These are phyloP conservation scores for Lenzites betulinus DNA, from an alignment of 768 basidiomycete genomes.

Conservation along the genomic window DNA sequence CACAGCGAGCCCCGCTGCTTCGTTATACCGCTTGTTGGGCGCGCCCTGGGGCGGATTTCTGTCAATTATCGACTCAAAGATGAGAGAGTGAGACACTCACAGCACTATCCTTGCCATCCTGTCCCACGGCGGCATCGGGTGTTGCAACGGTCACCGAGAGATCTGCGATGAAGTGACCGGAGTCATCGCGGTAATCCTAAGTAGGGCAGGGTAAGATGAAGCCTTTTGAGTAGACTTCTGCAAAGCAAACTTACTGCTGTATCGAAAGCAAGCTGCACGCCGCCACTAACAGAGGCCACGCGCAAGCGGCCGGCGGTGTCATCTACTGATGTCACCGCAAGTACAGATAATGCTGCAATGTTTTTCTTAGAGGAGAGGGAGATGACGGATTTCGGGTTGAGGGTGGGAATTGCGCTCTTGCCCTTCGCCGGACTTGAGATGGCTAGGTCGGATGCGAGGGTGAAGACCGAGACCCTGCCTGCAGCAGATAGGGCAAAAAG, in stretches of 20 bases:
- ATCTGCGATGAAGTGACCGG: conserved; percentile 54
- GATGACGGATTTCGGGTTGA: conserved; percentile 55
- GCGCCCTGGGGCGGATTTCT: conserved; percentile 35
- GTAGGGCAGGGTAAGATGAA: conserved; percentile 2
- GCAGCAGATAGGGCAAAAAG: conserved; percentile 60
- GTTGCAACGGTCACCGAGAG: conserved; percentile 36
- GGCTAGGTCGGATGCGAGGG: conserved; percentile 50
- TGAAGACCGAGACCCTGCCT: conserved; percentile 59
- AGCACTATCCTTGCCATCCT: conserved; percentile 22
- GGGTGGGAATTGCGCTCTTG: conserved; percentile 49
- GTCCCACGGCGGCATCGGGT: conserved; percentile 37
- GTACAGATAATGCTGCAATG: conserved; percentile 39
- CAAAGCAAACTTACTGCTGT: conserved; percentile 48
- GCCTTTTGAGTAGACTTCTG: neutral
- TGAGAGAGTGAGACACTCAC: neutral
- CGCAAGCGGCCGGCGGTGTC: conserved; percentile 47
- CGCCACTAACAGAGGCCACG: conserved; percentile 55
- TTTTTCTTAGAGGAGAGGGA: conserved; percentile 42
- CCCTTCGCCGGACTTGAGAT: conserved; percentile 42
- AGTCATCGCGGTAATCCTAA: conserved; percentile 57
- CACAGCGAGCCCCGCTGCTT: conserved; percentile 60
- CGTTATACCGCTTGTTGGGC: conserved; percentile 67
- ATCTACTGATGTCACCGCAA: conserved; percentile 49
- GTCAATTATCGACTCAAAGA: neutral
- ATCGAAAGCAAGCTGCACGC: conserved; percentile 61